Evolutionary conservation across 176 grass and related monocot genomes (phyloP).

Genomic region (Typha latifolia): DNA sequence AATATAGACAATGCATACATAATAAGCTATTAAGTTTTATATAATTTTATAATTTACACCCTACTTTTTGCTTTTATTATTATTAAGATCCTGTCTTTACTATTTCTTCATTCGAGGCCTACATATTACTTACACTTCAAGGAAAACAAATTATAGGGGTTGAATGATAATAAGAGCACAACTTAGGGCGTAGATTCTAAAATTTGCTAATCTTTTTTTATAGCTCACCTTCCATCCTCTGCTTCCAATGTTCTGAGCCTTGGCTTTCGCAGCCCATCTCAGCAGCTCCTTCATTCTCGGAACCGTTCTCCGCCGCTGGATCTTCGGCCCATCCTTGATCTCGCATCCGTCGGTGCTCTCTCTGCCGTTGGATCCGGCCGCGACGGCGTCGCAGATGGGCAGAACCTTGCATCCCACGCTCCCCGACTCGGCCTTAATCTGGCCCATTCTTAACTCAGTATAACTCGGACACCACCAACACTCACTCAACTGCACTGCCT

Average conservation of each 20-base stretch:
- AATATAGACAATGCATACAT: too few species aligned
- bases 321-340: conserved; percentile 6
- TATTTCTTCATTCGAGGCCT: too few species aligned
- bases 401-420: conserved; percentile 35
- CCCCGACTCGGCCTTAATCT: conserved; percentile 14
- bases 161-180: too few species aligned
- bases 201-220: too few species aligned
- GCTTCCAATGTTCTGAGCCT: conserved; percentile 16
- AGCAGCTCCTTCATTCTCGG: conserved; percentile 36
- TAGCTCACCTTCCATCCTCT: conserved; percentile 26
- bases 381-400: conserved; percentile 24
- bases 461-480: background rate
- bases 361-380: conserved; percentile 4
- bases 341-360: conserved; percentile 9
- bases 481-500: background rate
- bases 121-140: too few species aligned
- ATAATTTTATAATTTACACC: too few species aligned
- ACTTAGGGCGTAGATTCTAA: too few species aligned
- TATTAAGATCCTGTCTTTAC: too few species aligned
- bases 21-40: too few species aligned
- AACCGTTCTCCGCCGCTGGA: conserved; percentile 18
- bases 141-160: too few species aligned
- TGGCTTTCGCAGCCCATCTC: conserved; percentile 16
- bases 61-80: background rate
- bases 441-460: conserved; percentile 3